Evolutionary conservation across 2,329 filamentous ascomycete species (phyloP).

Genomic region (Fusarium heterosporum): DNA sequence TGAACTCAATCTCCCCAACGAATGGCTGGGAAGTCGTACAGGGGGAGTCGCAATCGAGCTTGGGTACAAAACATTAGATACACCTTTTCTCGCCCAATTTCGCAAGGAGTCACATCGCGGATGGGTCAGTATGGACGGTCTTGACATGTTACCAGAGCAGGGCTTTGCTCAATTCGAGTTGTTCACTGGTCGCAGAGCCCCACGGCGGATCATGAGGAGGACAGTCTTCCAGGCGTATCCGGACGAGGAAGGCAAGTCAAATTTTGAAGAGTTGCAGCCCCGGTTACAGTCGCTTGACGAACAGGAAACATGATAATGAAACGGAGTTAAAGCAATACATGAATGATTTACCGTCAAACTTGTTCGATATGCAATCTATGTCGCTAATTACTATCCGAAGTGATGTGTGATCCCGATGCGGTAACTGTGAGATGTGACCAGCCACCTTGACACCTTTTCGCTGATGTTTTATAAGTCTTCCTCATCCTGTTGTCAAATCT

Average conservation of each 20-base stretch:
- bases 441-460: too few species aligned
- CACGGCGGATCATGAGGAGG: constrained; percentile 74
- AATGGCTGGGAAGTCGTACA: constrained; percentile 78
- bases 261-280: constrained; percentile 55
- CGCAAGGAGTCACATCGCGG: constrained; percentile 68
- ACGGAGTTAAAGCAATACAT: background rate
- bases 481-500: too few species aligned
- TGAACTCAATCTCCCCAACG: constrained; percentile 74
- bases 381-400: background rate
- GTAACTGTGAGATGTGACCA: background rate
- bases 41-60: constrained; percentile 82
- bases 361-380: background rate
- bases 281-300: constrained; percentile 46
- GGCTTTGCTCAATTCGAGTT: constrained; percentile 86
- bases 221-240: constrained; percentile 66
- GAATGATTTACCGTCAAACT: background rate
- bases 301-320: constrained; percentile 42
- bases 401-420: background rate
- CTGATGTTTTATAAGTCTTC: too few species aligned
- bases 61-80: constrained; percentile 79
- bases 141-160: constrained; percentile 82
- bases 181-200: constrained; percentile 71
- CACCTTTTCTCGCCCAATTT: constrained; percentile 76
- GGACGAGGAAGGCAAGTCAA: constrained; percentile 55
- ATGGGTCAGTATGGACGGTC: constrained; percentile 81